Conservation (phyloP, 2,329 filamentous ascomycete genomes). For the Atkinsonella texensis region DNA sequence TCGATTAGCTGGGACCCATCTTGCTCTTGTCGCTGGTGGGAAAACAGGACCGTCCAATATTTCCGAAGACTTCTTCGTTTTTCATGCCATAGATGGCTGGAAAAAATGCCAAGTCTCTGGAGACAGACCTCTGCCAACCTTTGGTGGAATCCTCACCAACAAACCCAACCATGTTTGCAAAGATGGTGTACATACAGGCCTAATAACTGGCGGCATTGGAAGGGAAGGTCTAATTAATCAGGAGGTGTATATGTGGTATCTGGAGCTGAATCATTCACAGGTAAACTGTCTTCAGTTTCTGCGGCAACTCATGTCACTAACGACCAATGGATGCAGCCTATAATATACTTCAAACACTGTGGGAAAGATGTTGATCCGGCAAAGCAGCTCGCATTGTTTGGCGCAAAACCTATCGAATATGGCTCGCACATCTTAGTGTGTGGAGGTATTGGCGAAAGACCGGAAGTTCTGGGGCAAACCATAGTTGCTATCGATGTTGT, state of each 20-base stretch:
- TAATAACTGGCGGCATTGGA: conserved; percentile 62
- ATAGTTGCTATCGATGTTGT: conserved; percentile 13
- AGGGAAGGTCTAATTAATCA: conserved; percentile 49
- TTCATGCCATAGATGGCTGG: conserved; percentile 36
- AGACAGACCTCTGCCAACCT: conserved; percentile 23
- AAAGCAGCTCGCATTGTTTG: conserved; percentile 18
- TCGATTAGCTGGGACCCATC: conserved; percentile 33
- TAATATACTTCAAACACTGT: conserved; percentile 14
- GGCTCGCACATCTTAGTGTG: conserved; percentile 16
- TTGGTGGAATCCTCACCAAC: conserved; percentile 30
- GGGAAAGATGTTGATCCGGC: neutral
- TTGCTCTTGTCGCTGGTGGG: conserved; percentile 50
- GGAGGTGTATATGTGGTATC: conserved; percentile 52
- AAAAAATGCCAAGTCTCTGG: conserved; percentile 26
- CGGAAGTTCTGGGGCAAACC: conserved; percentile 17
- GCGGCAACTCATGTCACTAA: neutral
- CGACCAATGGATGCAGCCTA: conserved; percentile 10
- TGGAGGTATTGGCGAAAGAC: conserved; percentile 20
- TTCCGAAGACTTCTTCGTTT: conserved; percentile 43
- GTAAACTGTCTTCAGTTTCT: neutral
- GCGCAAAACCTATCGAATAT: conserved; percentile 16
- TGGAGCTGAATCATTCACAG: neutral
- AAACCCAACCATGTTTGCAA: conserved; percentile 10
- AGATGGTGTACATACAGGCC: conserved; percentile 35
- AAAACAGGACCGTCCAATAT: conserved; percentile 37